Conservation (phyloP, 2,329 filamentous ascomycete species). For the Mycogone perniciosa region DNA sequence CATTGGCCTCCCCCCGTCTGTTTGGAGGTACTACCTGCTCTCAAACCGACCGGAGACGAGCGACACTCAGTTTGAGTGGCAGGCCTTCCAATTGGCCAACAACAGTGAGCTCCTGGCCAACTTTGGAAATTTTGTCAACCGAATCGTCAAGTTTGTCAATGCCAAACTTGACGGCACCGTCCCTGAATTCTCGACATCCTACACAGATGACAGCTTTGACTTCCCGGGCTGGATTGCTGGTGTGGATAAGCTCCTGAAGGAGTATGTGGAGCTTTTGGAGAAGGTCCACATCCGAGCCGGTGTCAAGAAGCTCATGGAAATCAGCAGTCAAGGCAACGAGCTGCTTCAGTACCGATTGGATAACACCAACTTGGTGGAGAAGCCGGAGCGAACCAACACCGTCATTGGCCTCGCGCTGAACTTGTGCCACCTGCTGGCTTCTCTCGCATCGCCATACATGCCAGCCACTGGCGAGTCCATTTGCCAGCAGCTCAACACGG, state of each 20-base stretch:
- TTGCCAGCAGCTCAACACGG: slow-evolving; percentile 62
- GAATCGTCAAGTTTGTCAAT: slow-evolving; percentile 69
- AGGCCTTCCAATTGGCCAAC: slow-evolving; percentile 72
- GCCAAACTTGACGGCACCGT: slow-evolving; percentile 66
- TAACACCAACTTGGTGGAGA: slow-evolving; percentile 48
- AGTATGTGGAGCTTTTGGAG: slow-evolving; percentile 64
- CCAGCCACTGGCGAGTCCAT: slow-evolving; percentile 72
- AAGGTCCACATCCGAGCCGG: slow-evolving; percentile 64
- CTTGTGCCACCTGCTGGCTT: slow-evolving; percentile 74
- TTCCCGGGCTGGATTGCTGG: slow-evolving; percentile 18
- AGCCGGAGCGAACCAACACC: slow-evolving; percentile 48
- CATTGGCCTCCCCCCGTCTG: slow-evolving; percentile 74
- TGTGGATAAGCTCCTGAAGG: slow-evolving; percentile 54
- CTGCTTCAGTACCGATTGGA: slow-evolving; percentile 48
- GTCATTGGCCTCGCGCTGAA: slow-evolving; percentile 78
- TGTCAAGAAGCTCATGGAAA: slow-evolving; percentile 57
- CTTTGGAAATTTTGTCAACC: slow-evolving; percentile 68
- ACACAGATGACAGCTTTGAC: slow-evolving; percentile 49
- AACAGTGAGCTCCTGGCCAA: slow-evolving; percentile 82
- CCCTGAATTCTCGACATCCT: slow-evolving; percentile 52
- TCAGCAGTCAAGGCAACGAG: slow-evolving; percentile 53
- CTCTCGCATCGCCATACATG: slow-evolving; percentile 77
- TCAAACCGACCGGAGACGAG: slow-evolving; percentile 78
- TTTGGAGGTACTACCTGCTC: slow-evolving; percentile 92
- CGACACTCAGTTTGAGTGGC: slow-evolving; percentile 89